Evolutionary conservation across 1,284 basidiomycete species (phyloP).

Genomic region (Irpex lacteus): DNA sequence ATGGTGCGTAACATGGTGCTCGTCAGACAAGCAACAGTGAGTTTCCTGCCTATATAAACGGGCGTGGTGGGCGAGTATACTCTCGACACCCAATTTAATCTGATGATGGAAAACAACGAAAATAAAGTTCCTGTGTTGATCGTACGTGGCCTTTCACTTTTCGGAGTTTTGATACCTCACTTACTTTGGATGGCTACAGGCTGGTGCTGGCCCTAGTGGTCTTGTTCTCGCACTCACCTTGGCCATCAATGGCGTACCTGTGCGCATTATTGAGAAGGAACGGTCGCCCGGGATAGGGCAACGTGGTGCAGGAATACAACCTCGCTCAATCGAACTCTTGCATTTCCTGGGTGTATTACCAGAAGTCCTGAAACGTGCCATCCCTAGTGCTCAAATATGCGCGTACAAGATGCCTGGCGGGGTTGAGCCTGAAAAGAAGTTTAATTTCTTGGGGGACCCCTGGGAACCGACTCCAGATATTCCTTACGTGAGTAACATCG

Average conservation of each 20-base stretch:
- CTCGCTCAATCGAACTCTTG: conserved; percentile 14
- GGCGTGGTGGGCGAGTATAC: background rate
- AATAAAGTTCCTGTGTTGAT: background rate
- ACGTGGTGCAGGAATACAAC: conserved; percentile 16
- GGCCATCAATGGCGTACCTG: conserved; percentile 16
- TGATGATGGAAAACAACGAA: background rate
- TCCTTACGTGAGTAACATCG: background rate
- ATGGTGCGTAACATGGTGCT: no score
- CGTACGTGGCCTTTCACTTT: background rate
- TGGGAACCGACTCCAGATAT: background rate
- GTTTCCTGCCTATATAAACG: no score
- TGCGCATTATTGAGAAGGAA: conserved; percentile 16
- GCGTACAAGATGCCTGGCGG: background rate
- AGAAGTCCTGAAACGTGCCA: conserved; percentile 11
- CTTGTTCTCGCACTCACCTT: conserved; percentile 23
- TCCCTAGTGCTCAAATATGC: background rate
- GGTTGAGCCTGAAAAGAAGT: background rate
- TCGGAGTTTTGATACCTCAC: background rate
- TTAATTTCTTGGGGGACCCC: background rate
- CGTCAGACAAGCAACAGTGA: no score
- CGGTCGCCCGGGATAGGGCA: conserved; percentile 16
- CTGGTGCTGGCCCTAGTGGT: conserved; percentile 25
- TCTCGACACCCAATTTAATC: background rate
- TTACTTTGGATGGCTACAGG: conserved; percentile 12
- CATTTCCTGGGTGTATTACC: conserved; percentile 16